Base-by-base conservation (phyloP, 2,329 filamentous ascomycete genomes). In the Phialophora macrospora region DNA sequence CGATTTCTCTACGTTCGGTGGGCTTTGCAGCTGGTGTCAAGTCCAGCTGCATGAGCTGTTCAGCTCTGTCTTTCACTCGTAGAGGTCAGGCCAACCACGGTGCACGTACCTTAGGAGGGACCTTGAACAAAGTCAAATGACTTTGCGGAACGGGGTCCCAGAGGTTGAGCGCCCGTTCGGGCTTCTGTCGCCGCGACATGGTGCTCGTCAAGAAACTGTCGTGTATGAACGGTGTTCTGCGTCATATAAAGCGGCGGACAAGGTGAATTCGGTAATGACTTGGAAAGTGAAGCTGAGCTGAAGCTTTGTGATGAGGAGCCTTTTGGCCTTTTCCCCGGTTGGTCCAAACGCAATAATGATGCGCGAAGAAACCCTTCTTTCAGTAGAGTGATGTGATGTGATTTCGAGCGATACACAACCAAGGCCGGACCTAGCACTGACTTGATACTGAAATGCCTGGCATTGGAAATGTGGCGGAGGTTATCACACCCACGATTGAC, bases 31-130 rank as follows among this genome's bases (percentile, higher is more conserved):
- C 28, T 11, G 44, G 46, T 22, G 46, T 60, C 46, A 60, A 38
- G 48, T 60, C 58, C 26, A 60, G 58, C 58, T 60, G 6, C 20
- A 6, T 22, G 20, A 52, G n/a, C 20, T 46, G 4, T 22, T 46
- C 17, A 14, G 11, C 56, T 49, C 28, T n/a, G 17, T 24, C 6
- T 12, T 52, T 52, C 7, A 24, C 26, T 52, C 14, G n/a, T 52
- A 22, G 12, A 22, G 7, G 22, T 41, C 34, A 5, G 34, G 12
- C 34, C 1, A n/a, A 44, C 17, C 4, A n/a, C 17, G 17, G 14
- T 44, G 38, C n/a, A 59, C 60, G 22, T 58, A 68, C 66, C 63
- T 62, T 32, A 30, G 60, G 34, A 26, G 66, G 66, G 28, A 69
- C 54, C 8, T 48, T 38, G 20, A 69, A 46, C 9, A 69, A 20